Evolutionary conservation across 163 green algal genomes (phyloP).

Genomic region (Volvox carteri): DNA sequence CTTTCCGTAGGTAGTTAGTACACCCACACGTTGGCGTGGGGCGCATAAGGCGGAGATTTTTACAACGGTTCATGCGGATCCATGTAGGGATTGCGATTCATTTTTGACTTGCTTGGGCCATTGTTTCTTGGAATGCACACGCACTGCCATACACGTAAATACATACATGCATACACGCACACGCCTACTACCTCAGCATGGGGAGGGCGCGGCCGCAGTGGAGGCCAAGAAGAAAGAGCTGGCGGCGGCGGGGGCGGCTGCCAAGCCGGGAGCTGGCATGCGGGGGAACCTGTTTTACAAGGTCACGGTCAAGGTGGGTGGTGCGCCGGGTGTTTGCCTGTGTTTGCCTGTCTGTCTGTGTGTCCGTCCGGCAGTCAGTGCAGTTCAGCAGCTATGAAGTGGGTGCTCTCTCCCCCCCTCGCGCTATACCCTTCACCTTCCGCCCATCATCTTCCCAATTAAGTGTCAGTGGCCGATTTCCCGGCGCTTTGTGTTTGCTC

Average conservation of each 20-base stretch:
- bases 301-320: conserved; percentile 85
- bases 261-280: conserved; percentile 44
- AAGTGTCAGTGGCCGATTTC: too few species aligned
- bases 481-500: too few species aligned
- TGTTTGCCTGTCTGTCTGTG: background rate
- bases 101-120: too few species aligned
- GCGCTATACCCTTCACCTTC: background rate
- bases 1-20: too few species aligned
- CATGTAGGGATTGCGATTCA: too few species aligned
- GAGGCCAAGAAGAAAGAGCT: conserved; percentile 76
- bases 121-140: too few species aligned
- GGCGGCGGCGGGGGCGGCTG: conserved; percentile 64
- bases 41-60: too few species aligned
- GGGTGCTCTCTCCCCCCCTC: background rate
- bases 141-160: background rate
- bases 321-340: background rate
- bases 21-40: too few species aligned
- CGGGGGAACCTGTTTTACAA: conserved; percentile 83
- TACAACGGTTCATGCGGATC: too few species aligned
- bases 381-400: too few species aligned
- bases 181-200: conserved; percentile 67
- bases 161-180: background rate
- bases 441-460: too few species aligned
- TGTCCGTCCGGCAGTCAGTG: background rate
- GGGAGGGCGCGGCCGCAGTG: conserved; percentile 66